Percentiles rank a stretch among this genome's conserved stretches.
Conservation (phyloP, 2,329 filamentous ascomycete species). For the Fusarium musae region DNA sequence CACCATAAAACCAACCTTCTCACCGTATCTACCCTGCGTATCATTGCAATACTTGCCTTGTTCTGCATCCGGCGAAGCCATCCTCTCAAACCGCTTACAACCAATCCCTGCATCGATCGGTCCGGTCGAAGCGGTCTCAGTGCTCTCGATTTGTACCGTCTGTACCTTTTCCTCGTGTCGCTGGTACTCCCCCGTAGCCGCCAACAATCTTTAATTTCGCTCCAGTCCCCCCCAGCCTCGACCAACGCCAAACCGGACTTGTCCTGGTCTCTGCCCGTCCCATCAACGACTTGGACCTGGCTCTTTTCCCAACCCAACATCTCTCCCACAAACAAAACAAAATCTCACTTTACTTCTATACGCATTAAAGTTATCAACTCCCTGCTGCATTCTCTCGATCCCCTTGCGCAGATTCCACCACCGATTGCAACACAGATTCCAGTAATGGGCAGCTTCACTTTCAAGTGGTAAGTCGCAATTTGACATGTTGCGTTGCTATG, state of each 20-base stretch:
- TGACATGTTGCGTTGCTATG: not conserved
- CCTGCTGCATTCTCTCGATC: slow-evolving; percentile 18
- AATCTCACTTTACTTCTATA: slow-evolving; percentile 31
- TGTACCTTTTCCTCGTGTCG: slow-evolving; percentile 31
- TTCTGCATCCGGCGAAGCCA: slow-evolving; percentile 35
- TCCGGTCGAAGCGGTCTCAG: slow-evolving; percentile 29
- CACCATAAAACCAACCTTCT: slow-evolving; percentile 19
- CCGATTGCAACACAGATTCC: slow-evolving; percentile 35
- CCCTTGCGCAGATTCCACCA: slow-evolving; percentile 22
- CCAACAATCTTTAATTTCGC: slow-evolving; percentile 46
- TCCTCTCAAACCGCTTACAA: slow-evolving; percentile 34
- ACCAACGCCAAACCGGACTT: slow-evolving; percentile 40
- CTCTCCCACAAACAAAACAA: slow-evolving; percentile 38
- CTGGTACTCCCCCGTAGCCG: slow-evolving; percentile 30
- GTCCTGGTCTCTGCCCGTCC: slow-evolving; percentile 36
- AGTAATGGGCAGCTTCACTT: slow-evolving; percentile 74
- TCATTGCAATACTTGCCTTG: slow-evolving; percentile 23
- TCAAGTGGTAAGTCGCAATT: slow-evolving; percentile 70
- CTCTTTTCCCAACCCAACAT: slow-evolving; percentile 40
- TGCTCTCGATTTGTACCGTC: slow-evolving; percentile 30
- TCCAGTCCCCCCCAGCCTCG: slow-evolving; percentile 40
- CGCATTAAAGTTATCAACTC: slow-evolving; percentile 30
- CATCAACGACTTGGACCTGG: slow-evolving; percentile 26
- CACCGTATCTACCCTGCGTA: slow-evolving; percentile 29
- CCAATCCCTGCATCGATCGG: slow-evolving; percentile 33